Conservation (phyloP, 129 eudicot species). For the Arctium minus region DNA sequence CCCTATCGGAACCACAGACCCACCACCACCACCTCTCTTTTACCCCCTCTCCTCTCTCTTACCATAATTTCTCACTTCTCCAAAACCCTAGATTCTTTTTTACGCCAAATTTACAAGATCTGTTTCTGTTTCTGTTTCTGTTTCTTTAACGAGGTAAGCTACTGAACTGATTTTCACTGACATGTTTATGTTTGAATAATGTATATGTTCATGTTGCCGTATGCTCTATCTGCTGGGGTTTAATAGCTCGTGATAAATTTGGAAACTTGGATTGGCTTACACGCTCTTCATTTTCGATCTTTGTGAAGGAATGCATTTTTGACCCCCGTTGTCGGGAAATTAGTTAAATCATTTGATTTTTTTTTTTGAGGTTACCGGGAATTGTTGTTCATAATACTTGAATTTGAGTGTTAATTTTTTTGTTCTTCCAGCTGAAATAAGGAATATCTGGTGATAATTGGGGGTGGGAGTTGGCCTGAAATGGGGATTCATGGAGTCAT, state of each 20-base stretch:
- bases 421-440: neutral
- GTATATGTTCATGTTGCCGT: neutral
- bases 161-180: constrained; percentile 2
- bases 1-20: constrained; percentile 13
- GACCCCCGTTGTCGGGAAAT: neutral
- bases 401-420: neutral
- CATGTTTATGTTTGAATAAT: neutral
- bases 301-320: neutral
- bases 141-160: constrained; percentile 20
- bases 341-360: neutral
- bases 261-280: neutral
- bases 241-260: neutral
- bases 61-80: neutral
- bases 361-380: neutral
- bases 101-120: constrained; percentile 14
- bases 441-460: neutral
- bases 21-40: constrained; percentile 13
- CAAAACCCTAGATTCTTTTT: constrained; percentile 37
- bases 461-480: neutral
- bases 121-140: neutral
- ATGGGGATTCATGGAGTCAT: neutral
- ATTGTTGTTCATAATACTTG: neutral
- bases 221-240: neutral
- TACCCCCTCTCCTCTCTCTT: neutral
- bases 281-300: neutral